Evolutionary conservation across 2,329 filamentous ascomycete species (phyloP).

Genomic region (Cyphellophora europaea): DNA sequence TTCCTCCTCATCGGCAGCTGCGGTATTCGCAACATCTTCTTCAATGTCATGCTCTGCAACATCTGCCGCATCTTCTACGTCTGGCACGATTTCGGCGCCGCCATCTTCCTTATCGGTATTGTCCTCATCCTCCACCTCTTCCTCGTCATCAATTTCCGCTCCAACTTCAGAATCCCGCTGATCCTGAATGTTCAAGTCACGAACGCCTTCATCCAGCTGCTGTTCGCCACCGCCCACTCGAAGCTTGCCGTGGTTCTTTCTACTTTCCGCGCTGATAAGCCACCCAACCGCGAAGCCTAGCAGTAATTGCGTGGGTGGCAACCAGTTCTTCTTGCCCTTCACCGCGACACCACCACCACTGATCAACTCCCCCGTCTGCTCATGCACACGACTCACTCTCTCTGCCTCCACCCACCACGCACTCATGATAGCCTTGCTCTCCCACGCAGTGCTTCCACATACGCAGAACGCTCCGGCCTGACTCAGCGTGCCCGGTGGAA

Average conservation of each 20-base stretch:
- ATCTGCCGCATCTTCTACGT: slow-evolving; percentile 21
- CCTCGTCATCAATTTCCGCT: slow-evolving; percentile 21
- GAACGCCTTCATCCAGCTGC: too few relatives aligned
- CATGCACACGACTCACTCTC: slow-evolving; percentile 74
- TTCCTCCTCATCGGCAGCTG: slow-evolving; percentile 25
- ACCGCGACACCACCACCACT: slow-evolving; percentile 70
- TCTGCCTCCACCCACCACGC: slow-evolving; percentile 92
- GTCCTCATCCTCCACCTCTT: slow-evolving; percentile 20
- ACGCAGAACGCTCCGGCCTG: slow-evolving; percentile 83
- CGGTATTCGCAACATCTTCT: too few relatives aligned
- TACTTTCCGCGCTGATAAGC: slow-evolving; percentile 79
- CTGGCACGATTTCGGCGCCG: slow-evolving; percentile 18
- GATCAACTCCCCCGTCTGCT: slow-evolving; percentile 69
- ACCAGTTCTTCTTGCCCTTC: slow-evolving; percentile 77
- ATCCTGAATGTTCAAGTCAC: slow-evolving; percentile 11
- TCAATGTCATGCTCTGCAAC: slow-evolving; percentile 21
- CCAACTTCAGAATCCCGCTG: slow-evolving; percentile 19
- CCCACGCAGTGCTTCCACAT: slow-evolving; percentile 83
- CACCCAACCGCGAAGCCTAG: slow-evolving; percentile 85
- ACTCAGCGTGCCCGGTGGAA: slow-evolving; percentile 81
- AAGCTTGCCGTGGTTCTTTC: slow-evolving; percentile 69
- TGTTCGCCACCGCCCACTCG: slow-evolving; percentile 39
- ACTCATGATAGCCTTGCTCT: slow-evolving; percentile 89
- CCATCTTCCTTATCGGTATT: slow-evolving; percentile 16
- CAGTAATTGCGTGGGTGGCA: slow-evolving; percentile 78